Evolutionary conservation across 345 rosid species (phyloP).

Genomic region (Schrenkiella parvula): DNA sequence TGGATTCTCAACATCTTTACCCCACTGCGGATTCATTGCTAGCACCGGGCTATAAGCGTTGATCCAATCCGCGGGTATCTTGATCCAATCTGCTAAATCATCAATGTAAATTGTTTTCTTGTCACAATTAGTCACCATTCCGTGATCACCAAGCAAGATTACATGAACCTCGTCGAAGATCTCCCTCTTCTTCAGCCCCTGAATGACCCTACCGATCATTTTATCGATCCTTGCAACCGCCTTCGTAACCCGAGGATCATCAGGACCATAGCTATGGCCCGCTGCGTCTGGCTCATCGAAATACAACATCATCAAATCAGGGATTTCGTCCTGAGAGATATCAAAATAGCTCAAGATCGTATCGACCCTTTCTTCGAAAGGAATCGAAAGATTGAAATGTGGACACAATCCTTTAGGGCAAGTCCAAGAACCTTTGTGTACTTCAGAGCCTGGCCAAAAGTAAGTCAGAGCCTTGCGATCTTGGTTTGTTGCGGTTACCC

Average conservation of each 20-base stretch:
- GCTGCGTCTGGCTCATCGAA: constrained; percentile 87
- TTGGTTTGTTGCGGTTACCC: constrained; percentile 86
- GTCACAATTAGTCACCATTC: constrained; percentile 92
- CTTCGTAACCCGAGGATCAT: constrained; percentile 63
- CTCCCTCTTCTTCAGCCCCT: constrained; percentile 65
- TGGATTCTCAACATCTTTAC: constrained; percentile 21
- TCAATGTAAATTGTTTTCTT: constrained; percentile 57
- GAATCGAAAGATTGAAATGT: constrained; percentile 50
- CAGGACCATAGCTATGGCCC: constrained; percentile 80
- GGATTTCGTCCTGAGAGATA: constrained; percentile 53
- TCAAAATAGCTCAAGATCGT: constrained; percentile 63
- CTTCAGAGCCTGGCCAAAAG: constrained; percentile 97
- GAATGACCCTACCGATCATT: constrained; percentile 70
- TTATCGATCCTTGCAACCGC: constrained; percentile 54
- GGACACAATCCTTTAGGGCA: constrained; percentile 60
- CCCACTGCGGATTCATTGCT: constrained; percentile 59
- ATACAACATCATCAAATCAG: constrained; percentile 58
- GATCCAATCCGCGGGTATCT: constrained; percentile 65
- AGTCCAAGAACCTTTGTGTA: constrained; percentile 72
- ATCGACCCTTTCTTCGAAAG: constrained; percentile 74
- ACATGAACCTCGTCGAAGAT: constrained; percentile 66
- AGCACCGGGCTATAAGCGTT: constrained; percentile 56
- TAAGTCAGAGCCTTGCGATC: constrained; percentile 67
- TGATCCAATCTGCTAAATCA: constrained; percentile 62
- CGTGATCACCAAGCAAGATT: constrained; percentile 89